These are phyloP conservation scores for Fraxinus velutina DNA, from an alignment of 305 asterid genomes.

Conservation along the genomic window DNA sequence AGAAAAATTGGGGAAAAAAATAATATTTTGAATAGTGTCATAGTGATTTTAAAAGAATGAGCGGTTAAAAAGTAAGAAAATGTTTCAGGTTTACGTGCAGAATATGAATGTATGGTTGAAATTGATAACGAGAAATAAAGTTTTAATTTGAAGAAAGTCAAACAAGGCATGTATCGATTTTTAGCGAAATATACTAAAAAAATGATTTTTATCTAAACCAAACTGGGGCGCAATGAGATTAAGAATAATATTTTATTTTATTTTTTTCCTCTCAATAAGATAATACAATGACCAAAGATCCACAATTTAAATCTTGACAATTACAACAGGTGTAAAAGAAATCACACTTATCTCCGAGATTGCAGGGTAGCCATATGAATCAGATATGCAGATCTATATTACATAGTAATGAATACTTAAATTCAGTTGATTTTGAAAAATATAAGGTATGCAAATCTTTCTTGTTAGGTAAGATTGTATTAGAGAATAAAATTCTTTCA, in stretches of 20 bases:
- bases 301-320: not conserved
- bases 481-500: too few species aligned
- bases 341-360: not conserved
- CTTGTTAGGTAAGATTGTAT: not conserved
- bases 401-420: not conserved
- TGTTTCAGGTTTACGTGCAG: too few species aligned
- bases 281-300: not conserved
- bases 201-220: too few species aligned
- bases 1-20: too few species aligned
- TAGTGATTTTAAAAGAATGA: too few species aligned
- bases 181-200: not conserved
- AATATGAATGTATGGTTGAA: too few species aligned
- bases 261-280: not conserved
- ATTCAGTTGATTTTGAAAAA: not conserved
- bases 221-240: not conserved
- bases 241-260: not conserved
- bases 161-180: too few species aligned
- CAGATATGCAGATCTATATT: not conserved
- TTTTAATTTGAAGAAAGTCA: too few species aligned
- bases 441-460: not conserved
- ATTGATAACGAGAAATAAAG: too few species aligned
- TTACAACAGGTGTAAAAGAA: not conserved
- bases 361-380: too few species aligned
- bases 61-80: too few species aligned
- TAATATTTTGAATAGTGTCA: too few species aligned